Evolutionary conservation across 176 grass and related monocot species (phyloP).

Genomic region (Melocanna baccifera): DNA sequence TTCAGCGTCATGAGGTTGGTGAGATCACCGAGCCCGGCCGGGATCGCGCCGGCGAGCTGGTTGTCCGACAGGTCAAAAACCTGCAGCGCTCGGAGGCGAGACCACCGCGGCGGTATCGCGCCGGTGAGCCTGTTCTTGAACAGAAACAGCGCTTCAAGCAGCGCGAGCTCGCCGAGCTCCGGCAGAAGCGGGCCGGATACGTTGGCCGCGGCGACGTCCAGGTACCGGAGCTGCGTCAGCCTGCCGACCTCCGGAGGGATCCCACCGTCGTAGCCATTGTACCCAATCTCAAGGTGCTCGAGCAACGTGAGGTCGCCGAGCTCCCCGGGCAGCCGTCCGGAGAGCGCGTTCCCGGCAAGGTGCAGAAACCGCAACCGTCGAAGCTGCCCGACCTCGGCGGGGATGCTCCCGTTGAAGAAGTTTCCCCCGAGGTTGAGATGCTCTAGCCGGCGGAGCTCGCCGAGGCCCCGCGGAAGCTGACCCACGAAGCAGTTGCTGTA

Average conservation of each 20-base stretch:
- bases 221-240: constrained; percentile 52
- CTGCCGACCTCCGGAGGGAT: constrained; percentile 42
- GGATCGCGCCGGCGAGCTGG: constrained; percentile 56
- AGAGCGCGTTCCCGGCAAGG: constrained; percentile 73
- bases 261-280: constrained; percentile 49
- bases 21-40: constrained; percentile 30
- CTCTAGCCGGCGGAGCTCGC: constrained; percentile 38
- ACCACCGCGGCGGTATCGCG: constrained; percentile 42
- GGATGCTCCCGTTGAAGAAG: constrained; percentile 77
- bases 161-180: constrained; percentile 45
- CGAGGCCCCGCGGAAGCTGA: constrained; percentile 40
- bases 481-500: constrained; percentile 88
- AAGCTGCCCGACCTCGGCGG: constrained; percentile 25
- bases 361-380: constrained; percentile 45
- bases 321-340: constrained; percentile 37
- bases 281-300: constrained; percentile 71
- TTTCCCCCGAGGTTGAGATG: constrained; percentile 70
- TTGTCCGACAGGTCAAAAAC: constrained; percentile 85
- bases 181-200: constrained; percentile 43
- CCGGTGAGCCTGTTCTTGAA: constrained; percentile 83
- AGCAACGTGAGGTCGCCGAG: constrained; percentile 47
- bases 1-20: constrained; percentile 61
- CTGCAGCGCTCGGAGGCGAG: constrained; percentile 32
- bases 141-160: constrained; percentile 54
- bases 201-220: constrained; percentile 62